Evolutionary conservation across 768 basidiomycete genomes (phyloP), one percentile per base, ranked within the genome.

Genomic region (Phanerodontia chrysosporium): DNA sequence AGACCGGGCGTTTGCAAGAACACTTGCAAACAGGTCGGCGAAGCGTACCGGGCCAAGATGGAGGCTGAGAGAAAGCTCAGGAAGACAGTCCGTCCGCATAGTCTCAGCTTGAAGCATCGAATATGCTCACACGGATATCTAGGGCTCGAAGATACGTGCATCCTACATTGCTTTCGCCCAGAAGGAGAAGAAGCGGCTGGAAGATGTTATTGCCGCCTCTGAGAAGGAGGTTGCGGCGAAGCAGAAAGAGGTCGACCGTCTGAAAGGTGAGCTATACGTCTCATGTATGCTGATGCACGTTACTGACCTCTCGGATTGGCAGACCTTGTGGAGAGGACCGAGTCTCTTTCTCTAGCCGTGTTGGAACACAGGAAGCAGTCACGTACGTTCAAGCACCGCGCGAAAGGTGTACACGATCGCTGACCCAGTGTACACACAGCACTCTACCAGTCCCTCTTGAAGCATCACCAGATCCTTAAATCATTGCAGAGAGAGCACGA

Each of bases 101-200:
- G 4, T 14, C 25, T 42, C 16, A 9, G 18, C 10, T 18, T 42
- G 4, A 18, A 18, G 28, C 32, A 22, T 10, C 29, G 36, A 48
- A 5, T 25, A 36, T 24, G 9, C 22, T 59, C 8, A 24, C 62
- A 42, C 57, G 14, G 51, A 21, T 18, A 10, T 57, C 14, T 62
- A 96, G 91, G 96, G 95, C 32, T 80, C 92, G 12, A 97, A 98
- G 78, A 91, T 98, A 62, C 88, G 96, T 48, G 80, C 87, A 13
- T 84, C 88, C 0, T 99, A 98, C 67, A 89, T 97, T 64, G 76
- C 84, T 6, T 92, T 86, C 65, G 96, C 95, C 0, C 81, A 86
- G 60, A 92, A 90, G 73, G 97, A 98, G 80, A 90, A 90, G 81
- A 85, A 80, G 60, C 86, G 92, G 10, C 72, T 98, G 24, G 88